phyloP scores from a whole-genome alignment of 148 eudicot species.

The Rheum nobile region DNA sequence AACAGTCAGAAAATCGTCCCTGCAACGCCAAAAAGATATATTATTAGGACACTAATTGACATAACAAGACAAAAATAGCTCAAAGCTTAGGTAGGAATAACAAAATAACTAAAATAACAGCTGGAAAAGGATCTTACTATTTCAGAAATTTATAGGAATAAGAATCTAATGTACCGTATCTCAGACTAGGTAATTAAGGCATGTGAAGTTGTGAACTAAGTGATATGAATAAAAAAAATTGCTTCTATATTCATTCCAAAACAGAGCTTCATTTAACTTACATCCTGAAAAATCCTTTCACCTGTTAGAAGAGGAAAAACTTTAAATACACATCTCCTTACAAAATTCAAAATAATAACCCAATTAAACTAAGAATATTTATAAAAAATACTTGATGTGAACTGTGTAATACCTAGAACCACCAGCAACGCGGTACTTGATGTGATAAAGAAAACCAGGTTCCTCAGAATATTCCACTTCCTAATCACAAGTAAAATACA shows the following conservation, averaged over 20 bases:
- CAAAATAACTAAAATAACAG: neutral
- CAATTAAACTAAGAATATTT: neutral
- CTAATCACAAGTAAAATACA: constrained; percentile 24
- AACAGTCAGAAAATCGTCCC: constrained; percentile 77
- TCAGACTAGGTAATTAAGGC: neutral
- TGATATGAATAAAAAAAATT: neutral
- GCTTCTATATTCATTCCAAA: neutral
- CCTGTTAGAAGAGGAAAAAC: neutral
- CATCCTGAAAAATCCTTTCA: neutral
- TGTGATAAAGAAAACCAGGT: constrained; percentile 81
- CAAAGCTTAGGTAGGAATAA: neutral
- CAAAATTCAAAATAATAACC: neutral
- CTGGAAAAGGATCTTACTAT: neutral
- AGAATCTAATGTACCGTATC: neutral
- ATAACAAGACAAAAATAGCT: neutral
- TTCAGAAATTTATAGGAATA: neutral
- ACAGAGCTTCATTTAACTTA: neutral
- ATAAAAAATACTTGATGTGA: neutral
- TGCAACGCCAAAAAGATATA: constrained; percentile 18
- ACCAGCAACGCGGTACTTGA: constrained; percentile 97
- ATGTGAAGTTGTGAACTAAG: neutral
- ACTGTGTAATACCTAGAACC: constrained; percentile 20
- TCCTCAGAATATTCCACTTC: constrained; percentile 99
- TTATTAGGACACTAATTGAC: neutral
- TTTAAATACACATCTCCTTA: neutral